phyloP scores from a whole-genome alignment of 2,329 filamentous ascomycete genomes.

The Colletotrichum camelliae region DNA sequence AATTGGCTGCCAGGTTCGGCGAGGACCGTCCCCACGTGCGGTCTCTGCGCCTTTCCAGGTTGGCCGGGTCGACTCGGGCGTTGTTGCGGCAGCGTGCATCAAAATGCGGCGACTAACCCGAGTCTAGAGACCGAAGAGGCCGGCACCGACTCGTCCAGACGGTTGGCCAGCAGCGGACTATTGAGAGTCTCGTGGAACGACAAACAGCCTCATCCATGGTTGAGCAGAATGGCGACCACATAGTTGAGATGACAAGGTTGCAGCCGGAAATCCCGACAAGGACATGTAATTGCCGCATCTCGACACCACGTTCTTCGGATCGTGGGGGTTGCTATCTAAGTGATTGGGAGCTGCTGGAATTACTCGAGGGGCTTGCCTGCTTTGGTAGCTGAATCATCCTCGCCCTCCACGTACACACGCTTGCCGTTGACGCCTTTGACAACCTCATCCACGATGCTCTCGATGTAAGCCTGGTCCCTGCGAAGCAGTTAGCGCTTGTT shows the following conservation, averaged over 20 bases:
- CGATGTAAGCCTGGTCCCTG: conserved; percentile 77
- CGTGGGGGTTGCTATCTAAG: not conserved
- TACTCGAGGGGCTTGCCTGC: not conserved
- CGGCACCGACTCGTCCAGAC: not conserved
- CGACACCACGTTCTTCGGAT: not conserved
- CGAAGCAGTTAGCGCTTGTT: conserved; percentile 25
- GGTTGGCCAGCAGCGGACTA: not conserved
- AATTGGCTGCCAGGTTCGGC: not conserved
- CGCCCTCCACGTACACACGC: conserved; percentile 73
- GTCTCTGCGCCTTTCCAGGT: not conserved
- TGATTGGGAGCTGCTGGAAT: not conserved
- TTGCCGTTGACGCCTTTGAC: conserved; percentile 76
- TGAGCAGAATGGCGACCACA: not conserved
- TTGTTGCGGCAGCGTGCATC: not conserved
- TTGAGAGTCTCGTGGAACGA: not conserved
- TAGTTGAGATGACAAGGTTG: conserved; percentile 3
- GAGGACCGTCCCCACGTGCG: not conserved
- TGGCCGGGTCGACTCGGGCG: not conserved
- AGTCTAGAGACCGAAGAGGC: not conserved
- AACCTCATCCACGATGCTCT: conserved; percentile 80
- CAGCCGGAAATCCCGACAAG: not conserved
- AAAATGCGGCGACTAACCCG: not conserved
- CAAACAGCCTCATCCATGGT: not conserved
- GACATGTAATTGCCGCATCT: not conserved
- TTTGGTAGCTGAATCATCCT: conserved; percentile 54